Conservation (phyloP, 306 rosid genomes). For the Luffa aegyptiaca region DNA sequence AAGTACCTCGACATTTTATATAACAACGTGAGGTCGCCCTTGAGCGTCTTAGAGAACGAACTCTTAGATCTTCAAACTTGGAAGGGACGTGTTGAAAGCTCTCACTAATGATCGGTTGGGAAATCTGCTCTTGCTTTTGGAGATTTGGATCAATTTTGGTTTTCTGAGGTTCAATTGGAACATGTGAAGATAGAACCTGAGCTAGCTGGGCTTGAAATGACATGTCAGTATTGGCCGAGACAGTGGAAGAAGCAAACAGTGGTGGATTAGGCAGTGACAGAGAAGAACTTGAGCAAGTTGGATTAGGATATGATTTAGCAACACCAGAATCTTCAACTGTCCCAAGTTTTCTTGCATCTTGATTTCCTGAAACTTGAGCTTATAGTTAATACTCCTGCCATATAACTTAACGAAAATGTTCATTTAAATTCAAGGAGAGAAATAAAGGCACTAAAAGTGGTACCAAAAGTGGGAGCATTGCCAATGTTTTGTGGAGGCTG, state of each 20-base stretch:
- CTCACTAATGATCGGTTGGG: neutral
- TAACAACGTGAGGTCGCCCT: neutral
- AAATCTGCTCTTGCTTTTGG: neutral
- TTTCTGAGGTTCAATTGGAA: neutral
- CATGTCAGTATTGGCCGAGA: neutral
- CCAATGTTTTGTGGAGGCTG: neutral
- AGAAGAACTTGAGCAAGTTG: neutral
- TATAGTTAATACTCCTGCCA: neutral
- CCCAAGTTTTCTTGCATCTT: neutral
- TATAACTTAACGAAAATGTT: neutral
- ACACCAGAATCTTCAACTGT: neutral
- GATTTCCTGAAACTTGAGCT: neutral
- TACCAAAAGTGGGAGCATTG: neutral
- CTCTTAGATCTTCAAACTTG: neutral
- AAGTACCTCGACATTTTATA: slow-evolving; percentile 5
- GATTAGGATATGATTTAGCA: neutral
- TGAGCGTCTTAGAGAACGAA: neutral
- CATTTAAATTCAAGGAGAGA: neutral
- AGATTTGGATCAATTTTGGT: neutral
- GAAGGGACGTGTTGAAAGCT: neutral
- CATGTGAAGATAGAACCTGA: neutral
- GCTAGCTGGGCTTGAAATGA: neutral
- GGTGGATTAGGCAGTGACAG: neutral
- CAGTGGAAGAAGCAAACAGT: neutral
- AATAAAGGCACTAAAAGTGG: neutral